Evolutionary conservation across 148 eudicot genomes (phyloP).

Genomic region (Camellia granthamiana): DNA sequence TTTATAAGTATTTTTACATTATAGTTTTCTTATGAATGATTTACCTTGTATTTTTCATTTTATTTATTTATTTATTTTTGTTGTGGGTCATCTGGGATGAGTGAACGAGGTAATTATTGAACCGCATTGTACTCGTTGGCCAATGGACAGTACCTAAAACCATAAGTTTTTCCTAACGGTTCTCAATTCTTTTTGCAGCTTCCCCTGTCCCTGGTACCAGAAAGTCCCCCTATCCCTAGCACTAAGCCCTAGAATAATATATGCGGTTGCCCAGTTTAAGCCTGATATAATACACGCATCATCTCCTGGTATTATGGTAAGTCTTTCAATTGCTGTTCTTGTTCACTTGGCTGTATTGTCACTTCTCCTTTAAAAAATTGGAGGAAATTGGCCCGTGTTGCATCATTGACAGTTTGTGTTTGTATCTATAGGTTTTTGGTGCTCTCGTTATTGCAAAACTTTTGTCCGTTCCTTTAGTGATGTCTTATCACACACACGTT

Average conservation of each 20-base stretch:
- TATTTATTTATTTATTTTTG: neutral
- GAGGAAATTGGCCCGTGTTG: neutral
- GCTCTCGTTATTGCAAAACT: conserved; percentile 90
- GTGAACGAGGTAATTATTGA: neutral
- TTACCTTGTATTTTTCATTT: neutral
- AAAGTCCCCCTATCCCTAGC: conserved; percentile 95
- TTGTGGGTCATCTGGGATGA: neutral
- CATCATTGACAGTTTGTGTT: neutral
- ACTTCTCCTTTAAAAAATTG: neutral
- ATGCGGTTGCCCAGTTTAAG: conserved; percentile 80
- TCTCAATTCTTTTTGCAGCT: conserved; percentile 49
- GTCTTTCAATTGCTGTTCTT: conserved; percentile 16
- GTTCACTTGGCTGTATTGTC: neutral
- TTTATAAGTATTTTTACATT: neutral
- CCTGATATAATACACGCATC: conserved; percentile 96
- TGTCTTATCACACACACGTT: conserved; percentile 98
- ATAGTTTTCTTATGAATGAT: neutral
- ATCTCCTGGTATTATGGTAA: conserved; percentile 92
- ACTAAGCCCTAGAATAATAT: conserved; percentile 93
- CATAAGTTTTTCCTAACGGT: conserved; percentile 7
- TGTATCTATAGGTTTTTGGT: conserved; percentile 69
- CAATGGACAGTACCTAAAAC: neutral
- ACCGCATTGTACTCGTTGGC: neutral
- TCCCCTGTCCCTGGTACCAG: conserved; percentile 87
- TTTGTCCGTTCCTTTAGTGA: conserved; percentile 80